Evolutionary conservation across 75 land plant species (phyloP).

Genomic region (Larix kaempferi): DNA sequence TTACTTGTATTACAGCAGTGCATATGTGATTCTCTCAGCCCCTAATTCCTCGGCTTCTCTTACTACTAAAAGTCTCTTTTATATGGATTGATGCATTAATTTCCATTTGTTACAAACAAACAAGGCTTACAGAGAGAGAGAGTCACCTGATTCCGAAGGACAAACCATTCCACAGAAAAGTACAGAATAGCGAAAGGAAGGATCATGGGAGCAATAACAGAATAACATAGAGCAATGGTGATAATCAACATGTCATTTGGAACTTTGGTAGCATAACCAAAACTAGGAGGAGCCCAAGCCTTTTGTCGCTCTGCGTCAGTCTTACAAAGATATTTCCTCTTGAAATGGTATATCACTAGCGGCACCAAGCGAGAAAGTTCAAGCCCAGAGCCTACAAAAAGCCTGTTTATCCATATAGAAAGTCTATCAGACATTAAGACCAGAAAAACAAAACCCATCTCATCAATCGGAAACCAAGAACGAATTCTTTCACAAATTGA

Average conservation of each 20-base stretch:
- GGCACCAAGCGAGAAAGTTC: constrained; percentile 83
- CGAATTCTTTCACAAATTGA: not conserved
- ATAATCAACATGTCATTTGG: constrained; percentile 82
- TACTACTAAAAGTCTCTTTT: not conserved
- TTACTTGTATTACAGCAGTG: not conserved
- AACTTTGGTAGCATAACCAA: constrained; percentile 63
- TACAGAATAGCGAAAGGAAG: constrained; percentile 78
- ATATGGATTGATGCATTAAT: not conserved
- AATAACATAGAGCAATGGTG: constrained; percentile 77
- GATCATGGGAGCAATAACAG: constrained; percentile 83
- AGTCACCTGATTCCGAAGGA: constrained; percentile 76
- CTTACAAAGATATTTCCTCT: constrained; percentile 80
- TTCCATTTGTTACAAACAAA: not conserved
- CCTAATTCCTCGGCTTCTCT: no score
- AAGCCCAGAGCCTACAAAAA: constrained; percentile 90
- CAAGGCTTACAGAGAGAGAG: not conserved
- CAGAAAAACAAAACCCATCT: not conserved
- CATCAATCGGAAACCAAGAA: not conserved
- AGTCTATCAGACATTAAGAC: not conserved
- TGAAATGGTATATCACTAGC: constrained; percentile 69
- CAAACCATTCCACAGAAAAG: constrained; percentile 85
- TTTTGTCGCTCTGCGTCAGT: constrained; percentile 71
- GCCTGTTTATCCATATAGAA: constrained; percentile 34
- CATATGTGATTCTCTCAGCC: not conserved
- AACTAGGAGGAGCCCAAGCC: constrained; percentile 83